phyloP scores from a whole-genome alignment of 495 filamentous ascomycete species.

The Daldinia vernicosa region DNA sequence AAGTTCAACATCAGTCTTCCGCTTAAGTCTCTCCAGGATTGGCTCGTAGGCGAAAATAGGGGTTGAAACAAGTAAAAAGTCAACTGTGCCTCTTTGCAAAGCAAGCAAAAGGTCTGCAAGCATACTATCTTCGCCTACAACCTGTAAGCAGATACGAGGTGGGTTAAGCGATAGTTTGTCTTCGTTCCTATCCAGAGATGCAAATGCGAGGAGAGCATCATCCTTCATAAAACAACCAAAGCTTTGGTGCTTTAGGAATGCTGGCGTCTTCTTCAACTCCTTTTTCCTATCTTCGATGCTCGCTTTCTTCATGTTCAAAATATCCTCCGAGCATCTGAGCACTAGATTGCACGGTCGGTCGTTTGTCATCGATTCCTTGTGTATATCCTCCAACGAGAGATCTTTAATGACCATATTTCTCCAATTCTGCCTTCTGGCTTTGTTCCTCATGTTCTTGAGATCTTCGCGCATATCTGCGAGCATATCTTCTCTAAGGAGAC shows the following conservation, averaged over 20 bases:
- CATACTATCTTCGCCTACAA: slow-evolving; percentile 54
- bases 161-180: slow-evolving; percentile 58
- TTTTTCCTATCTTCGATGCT: slow-evolving; percentile 50
- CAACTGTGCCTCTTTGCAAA: slow-evolving; percentile 50
- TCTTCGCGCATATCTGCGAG: slow-evolving; percentile 71
- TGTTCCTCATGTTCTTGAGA: slow-evolving; percentile 55
- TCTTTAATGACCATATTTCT: slow-evolving; percentile 39
- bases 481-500: slow-evolving; percentile 79
- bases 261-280: slow-evolving; percentile 57
- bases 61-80: slow-evolving; percentile 68
- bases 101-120: slow-evolving; percentile 46
- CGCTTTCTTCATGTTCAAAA: slow-evolving; percentile 53
- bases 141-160: slow-evolving; percentile 62
- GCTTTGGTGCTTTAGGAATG: slow-evolving; percentile 66
- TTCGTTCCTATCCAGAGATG: slow-evolving; percentile 65
- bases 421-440: slow-evolving; percentile 52
- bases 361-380: slow-evolving; percentile 42
- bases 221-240: slow-evolving; percentile 67
- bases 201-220: slow-evolving; percentile 67
- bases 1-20: slow-evolving; percentile 54
- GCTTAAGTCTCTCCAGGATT: slow-evolving; percentile 68
- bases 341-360: slow-evolving; percentile 53
- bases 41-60: slow-evolving; percentile 79
- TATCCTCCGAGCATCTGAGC: slow-evolving; percentile 55
- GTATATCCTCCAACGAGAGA: slow-evolving; percentile 36